Evolutionary conservation across 2,329 filamentous ascomycete species (phyloP), one percentile per base, ranked within the genome.

Genomic region (Aureobasidium subglaciale): DNA sequence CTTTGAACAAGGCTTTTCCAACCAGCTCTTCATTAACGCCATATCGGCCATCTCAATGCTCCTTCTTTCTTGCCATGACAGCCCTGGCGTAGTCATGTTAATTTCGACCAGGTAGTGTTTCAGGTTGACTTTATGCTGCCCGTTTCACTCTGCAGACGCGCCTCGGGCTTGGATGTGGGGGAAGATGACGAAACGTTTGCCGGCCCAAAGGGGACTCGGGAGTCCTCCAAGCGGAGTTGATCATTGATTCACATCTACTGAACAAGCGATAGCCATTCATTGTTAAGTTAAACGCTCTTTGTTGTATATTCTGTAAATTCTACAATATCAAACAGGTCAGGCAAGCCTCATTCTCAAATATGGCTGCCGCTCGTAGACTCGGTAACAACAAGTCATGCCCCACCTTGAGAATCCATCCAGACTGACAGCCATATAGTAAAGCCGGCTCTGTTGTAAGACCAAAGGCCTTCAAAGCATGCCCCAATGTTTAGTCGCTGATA

Each of bases 401-500:
- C 18, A 34, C 20, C 32, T 37, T 41, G 43, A 35, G 18, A 24
- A 18, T 30, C 18, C 27, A 52, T 42, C 16, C 13, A 22, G 34
- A 57, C 60, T 61, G 49, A 61, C 55, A 15, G 18, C 16, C 35
- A 42, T 50, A 48, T 55, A 62, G 61, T 59, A 34, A 60, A 58
- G 18, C 62, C 63, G 27, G 61, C 57, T 27, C 53, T 63, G 32
- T 60, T 61, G 58, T 62, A 59, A 56, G 52, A 52, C 49, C 27
- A 34, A 59, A 56, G 52, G 49, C 49, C 27, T 29, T 24, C 16
- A 8, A 18, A 2, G 11, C 5, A 29, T 18, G 18, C 11, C 11
- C n/a, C 24, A 29, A 16, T 25, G 11, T 15, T 29, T 24, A 30
- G 22, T 32, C 27, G 15, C 48, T 52, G 11, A 52, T 20, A 7